Evolutionary conservation across 2,329 filamentous ascomycete species (phyloP), one percentile per base, ranked within the genome.

Genomic region (Pestalotiopsis sp.): DNA sequence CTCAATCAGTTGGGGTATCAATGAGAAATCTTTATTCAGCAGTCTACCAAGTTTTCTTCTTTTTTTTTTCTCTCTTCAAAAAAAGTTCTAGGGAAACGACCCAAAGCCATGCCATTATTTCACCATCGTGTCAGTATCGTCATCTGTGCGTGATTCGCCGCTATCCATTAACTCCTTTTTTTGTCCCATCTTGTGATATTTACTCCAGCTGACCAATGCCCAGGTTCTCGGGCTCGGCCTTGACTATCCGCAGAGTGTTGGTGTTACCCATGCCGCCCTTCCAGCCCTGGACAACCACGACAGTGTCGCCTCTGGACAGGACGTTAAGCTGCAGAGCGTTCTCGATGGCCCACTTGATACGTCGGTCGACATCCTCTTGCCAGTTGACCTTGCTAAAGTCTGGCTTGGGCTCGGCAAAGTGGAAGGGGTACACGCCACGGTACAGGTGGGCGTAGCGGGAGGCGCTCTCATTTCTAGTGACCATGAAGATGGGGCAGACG

Each of bases 401-500:
- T 76, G 96, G 96, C 91, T 98, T 98, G 76, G 86, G 84, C 86
- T 97, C 93, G 66, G 92, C 89, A 88, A 98, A 98, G 78, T 92
- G 87, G 92, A 99, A 99, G 69, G 96, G 96, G 81, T 98, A 99
- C 71, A 99, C 95, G 76, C 96, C 96, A 79, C 96, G 95, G 86
- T 98, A 98, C 81, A 99, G 84, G 83, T 99, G 96, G 74, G 91
- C 92, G 83, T 96, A 98, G 83, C 96, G 89, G 70, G 94, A 92
- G 65, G 96, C 93, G 73, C 88, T 90, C 63, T 90, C 84, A 81
- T 92, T 97, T 77, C 96, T 92, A 73, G 95, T 97, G 72, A 99
- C 93, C 95, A 98, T 98, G 87, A 99, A 95, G 85, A 99, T 98
- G 76, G 96, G 96, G 90, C 95, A 98, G 72, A 98, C 95, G 65